Evolutionary conservation across 2,329 filamentous ascomycete genomes (phyloP).

Genomic region (Aspergillus unguis): DNA sequence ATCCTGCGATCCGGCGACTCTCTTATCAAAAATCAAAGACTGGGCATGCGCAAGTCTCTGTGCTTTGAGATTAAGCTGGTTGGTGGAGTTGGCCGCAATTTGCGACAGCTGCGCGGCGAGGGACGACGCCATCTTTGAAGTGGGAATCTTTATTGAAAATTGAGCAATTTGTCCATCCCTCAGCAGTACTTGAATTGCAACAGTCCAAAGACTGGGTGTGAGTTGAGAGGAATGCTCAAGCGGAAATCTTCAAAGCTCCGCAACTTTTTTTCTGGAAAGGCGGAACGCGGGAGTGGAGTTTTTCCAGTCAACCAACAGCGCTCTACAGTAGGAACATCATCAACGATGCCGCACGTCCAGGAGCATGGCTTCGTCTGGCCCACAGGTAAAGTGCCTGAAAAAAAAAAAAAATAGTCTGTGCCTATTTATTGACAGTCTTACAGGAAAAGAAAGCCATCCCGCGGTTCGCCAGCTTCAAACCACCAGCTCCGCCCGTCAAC

Average conservation of each 20-base stretch:
- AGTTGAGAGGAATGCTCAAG: conserved; percentile 14
- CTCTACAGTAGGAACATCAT: conserved; percentile 10
- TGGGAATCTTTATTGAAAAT: conserved; percentile 14
- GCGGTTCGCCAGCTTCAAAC: conserved; percentile 73
- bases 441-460: conserved; percentile 52
- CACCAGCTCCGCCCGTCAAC: conserved; percentile 27
- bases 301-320: conserved; percentile 22
- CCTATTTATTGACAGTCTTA: background rate
- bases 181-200: conserved; percentile 4
- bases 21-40: conserved; percentile 88
- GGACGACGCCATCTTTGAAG: conserved; percentile 67
- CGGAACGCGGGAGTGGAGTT: conserved; percentile 25
- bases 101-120: conserved; percentile 92
- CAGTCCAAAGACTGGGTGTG: conserved; percentile 4
- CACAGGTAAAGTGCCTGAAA: conserved; percentile 28
- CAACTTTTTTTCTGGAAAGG: conserved; percentile 34
- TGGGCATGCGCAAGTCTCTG: conserved; percentile 90
- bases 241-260: conserved; percentile 16
- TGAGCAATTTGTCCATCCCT: conserved; percentile 21
- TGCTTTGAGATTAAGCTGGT: conserved; percentile 86
- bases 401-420: background rate
- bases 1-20: conserved; percentile 79
- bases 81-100: conserved; percentile 84
- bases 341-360: conserved; percentile 18
- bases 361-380: conserved; percentile 37